Percentiles rank a stretch among this genome's conserved stretches.
phyloP scores from a whole-genome alignment of 1,284 basidiomycete genomes.

The Leccinum insolens region DNA sequence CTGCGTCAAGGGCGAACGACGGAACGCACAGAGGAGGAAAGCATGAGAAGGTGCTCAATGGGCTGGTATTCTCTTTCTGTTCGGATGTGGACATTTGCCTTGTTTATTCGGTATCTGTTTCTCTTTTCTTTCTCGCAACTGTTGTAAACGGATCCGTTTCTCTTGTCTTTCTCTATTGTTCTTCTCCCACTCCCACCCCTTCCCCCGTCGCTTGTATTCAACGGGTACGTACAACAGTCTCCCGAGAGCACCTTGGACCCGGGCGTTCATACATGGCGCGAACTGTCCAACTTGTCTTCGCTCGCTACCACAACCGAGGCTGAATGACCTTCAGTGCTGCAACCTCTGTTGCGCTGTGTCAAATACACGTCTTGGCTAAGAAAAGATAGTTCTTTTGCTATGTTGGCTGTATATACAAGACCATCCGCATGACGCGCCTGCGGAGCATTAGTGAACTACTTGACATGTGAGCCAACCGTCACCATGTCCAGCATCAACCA shows the following conservation, averaged over 20 bases:
- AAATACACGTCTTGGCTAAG: no score
- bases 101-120: not conserved
- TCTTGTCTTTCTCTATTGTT: not conserved
- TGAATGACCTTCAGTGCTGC: no score
- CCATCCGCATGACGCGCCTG: conserved; percentile 32
- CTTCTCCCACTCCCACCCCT: not conserved
- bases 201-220: not conserved
- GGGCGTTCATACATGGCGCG: no score
- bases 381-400: no score
- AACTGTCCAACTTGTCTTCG: no score
- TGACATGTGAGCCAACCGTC: conserved; percentile 25
- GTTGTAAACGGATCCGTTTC: not conserved
- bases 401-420: conserved; percentile 18
- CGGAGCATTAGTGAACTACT: conserved; percentile 27
- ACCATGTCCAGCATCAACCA: no score
- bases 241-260: no score
- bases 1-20: conserved; percentile 36
- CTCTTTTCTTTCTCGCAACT: not conserved
- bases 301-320: no score
- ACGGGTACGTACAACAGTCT: no score
- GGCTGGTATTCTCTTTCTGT: not conserved
- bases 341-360: no score
- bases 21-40: conserved; percentile 30
- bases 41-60: conserved; percentile 1
- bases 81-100: not conserved